These are phyloP conservation scores for Ceratobasidium sp. DNA, from an alignment of 1,284 basidiomycete species.

Conservation along the genomic window DNA sequence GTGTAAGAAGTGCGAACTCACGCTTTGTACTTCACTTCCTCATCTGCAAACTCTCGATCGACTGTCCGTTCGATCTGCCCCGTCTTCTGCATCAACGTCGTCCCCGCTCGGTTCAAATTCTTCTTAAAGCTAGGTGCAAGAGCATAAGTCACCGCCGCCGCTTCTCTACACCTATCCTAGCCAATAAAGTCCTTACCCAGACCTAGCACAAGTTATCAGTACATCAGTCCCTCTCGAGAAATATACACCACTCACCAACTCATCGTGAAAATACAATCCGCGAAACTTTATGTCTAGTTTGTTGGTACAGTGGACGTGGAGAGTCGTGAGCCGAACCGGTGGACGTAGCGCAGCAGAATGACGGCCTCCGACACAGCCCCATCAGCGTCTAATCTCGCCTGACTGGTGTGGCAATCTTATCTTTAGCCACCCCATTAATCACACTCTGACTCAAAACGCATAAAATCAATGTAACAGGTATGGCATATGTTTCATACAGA, in stretches of 20 bases:
- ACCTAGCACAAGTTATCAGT: conserved; percentile 23
- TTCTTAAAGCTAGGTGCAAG: conserved; percentile 84
- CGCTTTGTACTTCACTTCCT: conserved; percentile 91
- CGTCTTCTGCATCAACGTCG: conserved; percentile 95
- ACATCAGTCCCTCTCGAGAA: conserved; percentile 22
- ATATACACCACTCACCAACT: conserved; percentile 11
- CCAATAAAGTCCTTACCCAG: conserved; percentile 12
- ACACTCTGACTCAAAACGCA: background rate
- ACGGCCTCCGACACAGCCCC: conserved; percentile 25
- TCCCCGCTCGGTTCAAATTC: conserved; percentile 92
- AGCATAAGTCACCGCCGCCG: background rate
- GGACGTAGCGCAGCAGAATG: conserved; percentile 1
- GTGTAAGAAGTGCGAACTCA: conserved; percentile 62
- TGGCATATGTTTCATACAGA: conserved; percentile 38
- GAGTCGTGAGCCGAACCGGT: conserved; percentile 3
- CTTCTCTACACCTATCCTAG: background rate
- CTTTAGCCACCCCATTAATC: background rate
- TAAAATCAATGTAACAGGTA: conserved; percentile 19
- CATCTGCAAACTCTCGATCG: conserved; percentile 93
- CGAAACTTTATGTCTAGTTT: conserved; percentile 8
- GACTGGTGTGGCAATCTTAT: background rate
- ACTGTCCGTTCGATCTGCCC: conserved; percentile 97
- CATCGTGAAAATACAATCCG: conserved; percentile 21
- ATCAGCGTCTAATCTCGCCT: background rate
- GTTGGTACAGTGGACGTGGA: background rate